These are phyloP conservation scores for Calocybe gambosa DNA, from an alignment of 1,284 basidiomycete genomes.

Conservation along the genomic window DNA sequence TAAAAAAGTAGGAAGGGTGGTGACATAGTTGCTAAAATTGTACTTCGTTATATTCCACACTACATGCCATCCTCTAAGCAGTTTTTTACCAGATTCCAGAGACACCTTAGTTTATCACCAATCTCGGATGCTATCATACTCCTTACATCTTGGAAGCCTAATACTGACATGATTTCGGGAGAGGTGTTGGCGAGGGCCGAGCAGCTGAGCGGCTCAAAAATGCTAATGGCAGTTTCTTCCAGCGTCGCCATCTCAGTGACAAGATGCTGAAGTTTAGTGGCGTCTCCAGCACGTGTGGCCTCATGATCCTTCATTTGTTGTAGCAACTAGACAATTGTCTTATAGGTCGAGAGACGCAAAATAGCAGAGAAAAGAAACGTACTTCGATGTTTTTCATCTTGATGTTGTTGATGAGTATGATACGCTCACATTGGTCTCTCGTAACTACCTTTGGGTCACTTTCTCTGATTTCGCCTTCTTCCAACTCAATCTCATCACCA, in stretches of 20 bases:
- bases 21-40: too few relatives aligned
- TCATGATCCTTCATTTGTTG: conserved; percentile 7
- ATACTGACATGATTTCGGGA: not conserved
- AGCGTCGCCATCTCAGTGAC: not conserved
- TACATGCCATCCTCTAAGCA: not conserved
- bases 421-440: not conserved
- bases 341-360: not conserved
- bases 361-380: not conserved
- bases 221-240: not conserved
- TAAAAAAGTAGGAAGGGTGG: too few relatives aligned
- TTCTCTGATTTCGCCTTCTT: conserved; percentile 10
- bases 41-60: too few relatives aligned
- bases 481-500: not conserved
- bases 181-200: not conserved
- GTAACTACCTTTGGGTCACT: not conserved
- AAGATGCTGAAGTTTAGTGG: conserved; percentile 3
- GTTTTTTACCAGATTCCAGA: not conserved
- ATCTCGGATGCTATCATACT: not conserved
- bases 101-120: not conserved
- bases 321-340: conserved; percentile 1
- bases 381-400: not conserved
- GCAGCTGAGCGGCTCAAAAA: not conserved
- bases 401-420: not conserved
- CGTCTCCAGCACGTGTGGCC: conserved; percentile 1
- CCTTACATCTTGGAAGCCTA: not conserved